Evolutionary conservation across 352 stramenopile species (phyloP), one percentile per base, ranked within the genome.

Genomic region (Phytophthora aleatoria): DNA sequence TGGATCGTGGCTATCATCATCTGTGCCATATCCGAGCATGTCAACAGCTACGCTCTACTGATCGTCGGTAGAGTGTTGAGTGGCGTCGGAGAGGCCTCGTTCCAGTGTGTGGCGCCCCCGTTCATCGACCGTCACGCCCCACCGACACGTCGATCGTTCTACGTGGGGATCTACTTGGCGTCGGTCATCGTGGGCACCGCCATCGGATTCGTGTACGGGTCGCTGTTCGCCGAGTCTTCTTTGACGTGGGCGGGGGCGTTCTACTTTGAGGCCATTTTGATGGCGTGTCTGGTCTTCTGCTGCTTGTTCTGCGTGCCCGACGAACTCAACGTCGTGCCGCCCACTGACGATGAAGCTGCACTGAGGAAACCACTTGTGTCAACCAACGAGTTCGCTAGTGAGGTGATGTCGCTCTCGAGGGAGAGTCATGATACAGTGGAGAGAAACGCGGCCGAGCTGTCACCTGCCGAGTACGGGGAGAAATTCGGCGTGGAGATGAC

Each of bases 131-230:
- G 91, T 51, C 73, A 91, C 42, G 90, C 82, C 0, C 77, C 78
- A 8, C 50, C 71, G 26, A 45, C 67, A 2, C 70, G 74, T 16
- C 68, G 76, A 15, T 87, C 89, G 13, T 64, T 92, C 49, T 98
- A 90, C 81, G 73, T 98, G 10, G 90, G 83, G 41, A 71, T 97
- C 47, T 98, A 95, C 76, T 89, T 97, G 56, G 87, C 78, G 52
- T 89, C 83, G 5, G 86, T 96, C 50, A 92, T 92, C 31, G 76
- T 91, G 11, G 87, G 87, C 27, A 92, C 81, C 15, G 89, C 89
- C 12, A 57, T 92, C 15, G 89, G 89, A 15, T 97, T 95, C 61
- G 72, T 87, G 16, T 95, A 92, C 48, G 84, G 81, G 26, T 78
- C 82, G 28, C 27, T 85, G 15, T 81, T 92, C 39, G 74, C 84